Base-by-base conservation (phyloP, 2,329 filamentous ascomycete species). In the Diaporthe sp. region DNA sequence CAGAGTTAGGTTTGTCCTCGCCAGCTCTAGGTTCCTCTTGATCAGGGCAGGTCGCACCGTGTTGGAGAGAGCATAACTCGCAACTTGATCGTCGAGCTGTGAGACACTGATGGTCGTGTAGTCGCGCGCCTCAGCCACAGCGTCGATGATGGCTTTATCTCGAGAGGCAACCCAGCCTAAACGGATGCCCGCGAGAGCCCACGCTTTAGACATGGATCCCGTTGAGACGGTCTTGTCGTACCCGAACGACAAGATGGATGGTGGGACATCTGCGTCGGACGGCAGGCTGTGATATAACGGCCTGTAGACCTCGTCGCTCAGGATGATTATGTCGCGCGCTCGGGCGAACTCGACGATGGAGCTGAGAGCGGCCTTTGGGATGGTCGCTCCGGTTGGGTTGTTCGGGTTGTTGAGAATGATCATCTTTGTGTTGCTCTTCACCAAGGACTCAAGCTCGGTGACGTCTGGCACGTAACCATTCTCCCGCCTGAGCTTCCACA, bases 51-150 rank as follows among this genome's bases (percentile, higher is more conserved):
- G 81, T 39, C 83, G 82, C 3, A 90, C 87, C 2, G 81, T 78
- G 7, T 81, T 78, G 8, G 90, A 90, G 10, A 98, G 85, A 0
- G 95, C 95, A 80, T 92, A 96, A 39, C 90, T 89, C 2, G 95
- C 95, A 15, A 98, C 88, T 68, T 90, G 89, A 81, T 98, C 94
- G 82, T 97, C 95, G 9, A 98, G 85, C 80, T 93, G 91, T n/a
- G 94, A 94, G 0, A 97, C 94, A 53, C 93, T 94, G 79, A 97
- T 97, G 37, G 94, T 95, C 4, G 94, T 97, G 86, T 97, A 97
- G 82, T 97, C 93, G 55, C 95, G 88, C 1, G 92, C 92, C 19
- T 86, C 84, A 15, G 92, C 91, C 77, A 94, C 88, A 19, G 88
- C 86, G 69, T 92, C 89, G 72, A 96, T 88, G 74, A 97, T 87